Evolutionary conservation across 2,329 filamentous ascomycete genomes (phyloP), one percentile per base, ranked within the genome.

Genomic region (Chaetomium sp.): DNA sequence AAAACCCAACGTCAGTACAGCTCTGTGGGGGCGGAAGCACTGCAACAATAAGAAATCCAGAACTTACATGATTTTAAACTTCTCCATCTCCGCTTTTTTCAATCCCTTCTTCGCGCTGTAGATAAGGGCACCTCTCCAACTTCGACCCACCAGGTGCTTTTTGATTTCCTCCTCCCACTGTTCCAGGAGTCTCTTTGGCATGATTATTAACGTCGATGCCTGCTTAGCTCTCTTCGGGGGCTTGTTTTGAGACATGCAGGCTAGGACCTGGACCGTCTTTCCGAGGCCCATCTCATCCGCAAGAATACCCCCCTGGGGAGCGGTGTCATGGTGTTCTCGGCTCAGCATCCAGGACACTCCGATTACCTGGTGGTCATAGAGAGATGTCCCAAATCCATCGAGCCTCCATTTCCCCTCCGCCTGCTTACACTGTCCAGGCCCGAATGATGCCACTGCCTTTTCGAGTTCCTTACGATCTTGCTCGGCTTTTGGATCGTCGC

Each of bases 261-360:
- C 75, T 43, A 82, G 75, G 5, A 82, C 68, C 67, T 83, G 79
- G 5, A 83, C 73, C 0, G 80, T 84, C 65, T 84, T 84, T 1
- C 81, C 81, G 1, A 84, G 69, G 1, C 81, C 81, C 81, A 84
- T 84, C 64, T 84, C 80, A 63, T 84, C 81, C 1, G 79, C 76
- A 3, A 84, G 68, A 40, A 81, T 74, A 0, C 78, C 78, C 33
- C 70, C 71, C 27, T 61, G 64, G 5, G 68, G 49, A 0, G 59
- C 58, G 6, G 10, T 12, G 0, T 58, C 55, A 11, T 44, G 48
- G 10, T 64, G 57, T 36, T 69, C 58, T 4, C 52, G 45, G 3
- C 27, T 19, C 8, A 59, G 34, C 60, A 61, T 59, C 60, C 60
- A 61, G 7, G 56, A 51, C 1, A 59, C 57, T 1, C 60, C 61